Percentiles rank a stretch among this genome's conserved stretches.
Evolutionary conservation across 192 early-diverging fungal genomes (phyloP).

Genomic region (Coemansia furcata): DNA sequence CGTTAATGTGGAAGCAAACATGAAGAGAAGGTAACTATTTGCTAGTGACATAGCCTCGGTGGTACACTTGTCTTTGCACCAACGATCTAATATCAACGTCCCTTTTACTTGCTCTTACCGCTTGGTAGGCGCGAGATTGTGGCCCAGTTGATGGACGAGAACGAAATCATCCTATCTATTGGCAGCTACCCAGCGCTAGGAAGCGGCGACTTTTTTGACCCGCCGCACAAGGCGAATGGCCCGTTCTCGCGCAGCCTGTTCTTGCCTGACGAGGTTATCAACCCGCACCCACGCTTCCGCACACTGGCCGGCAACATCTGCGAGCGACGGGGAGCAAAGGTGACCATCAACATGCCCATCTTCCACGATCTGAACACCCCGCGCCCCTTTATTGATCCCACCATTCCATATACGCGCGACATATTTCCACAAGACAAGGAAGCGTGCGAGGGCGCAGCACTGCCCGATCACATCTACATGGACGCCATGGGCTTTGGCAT

Average conservation of each 20-base stretch:
- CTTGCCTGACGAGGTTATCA: constrained; percentile 91
- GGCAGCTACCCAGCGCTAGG: constrained; percentile 93
- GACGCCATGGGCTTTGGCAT: constrained; percentile 99
- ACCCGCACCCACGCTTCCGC: constrained; percentile 88
- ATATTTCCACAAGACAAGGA: constrained; percentile 68
- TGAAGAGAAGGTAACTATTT: constrained; percentile 57
- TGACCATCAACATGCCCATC: constrained; percentile 94
- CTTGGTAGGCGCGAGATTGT: constrained; percentile 68
- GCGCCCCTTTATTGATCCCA: constrained; percentile 79
- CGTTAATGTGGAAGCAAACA: constrained; percentile 83
- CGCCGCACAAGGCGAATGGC: constrained; percentile 68
- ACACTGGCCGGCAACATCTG: constrained; percentile 95
- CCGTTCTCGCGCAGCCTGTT: constrained; percentile 81
- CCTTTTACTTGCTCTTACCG: neutral
- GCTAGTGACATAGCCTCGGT: neutral
- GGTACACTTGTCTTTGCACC: neutral
- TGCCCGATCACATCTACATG: constrained; percentile 95
- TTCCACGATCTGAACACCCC: constrained; percentile 91
- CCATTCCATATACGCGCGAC: constrained; percentile 60
- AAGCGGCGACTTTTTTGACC: constrained; percentile 66
- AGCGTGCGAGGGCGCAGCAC: constrained; percentile 70
- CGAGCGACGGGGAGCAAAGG: constrained; percentile 87
- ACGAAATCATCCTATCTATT: constrained; percentile 78
- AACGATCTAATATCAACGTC: neutral
- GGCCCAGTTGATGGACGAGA: constrained; percentile 55